These are phyloP conservation scores for Citrus medica DNA, from an alignment of 345 rosid genomes.

Conservation along the genomic window DNA sequence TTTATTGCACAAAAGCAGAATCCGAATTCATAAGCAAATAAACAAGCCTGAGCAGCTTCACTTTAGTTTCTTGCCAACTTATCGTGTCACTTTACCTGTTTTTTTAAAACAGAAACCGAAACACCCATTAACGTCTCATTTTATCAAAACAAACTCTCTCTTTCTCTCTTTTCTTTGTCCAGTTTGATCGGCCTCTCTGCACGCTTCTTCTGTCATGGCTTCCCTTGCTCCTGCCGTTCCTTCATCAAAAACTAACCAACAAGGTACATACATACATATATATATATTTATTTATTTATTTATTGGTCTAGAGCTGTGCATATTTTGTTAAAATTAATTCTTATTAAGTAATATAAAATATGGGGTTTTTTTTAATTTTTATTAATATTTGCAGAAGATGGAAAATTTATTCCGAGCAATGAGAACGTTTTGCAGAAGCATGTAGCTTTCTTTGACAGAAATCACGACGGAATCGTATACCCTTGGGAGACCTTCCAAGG, in stretches of 20 bases:
- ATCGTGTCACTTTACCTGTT: neutral
- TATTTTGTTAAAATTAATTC: neutral
- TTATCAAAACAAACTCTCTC: neutral
- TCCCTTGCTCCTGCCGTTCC: constrained; percentile 5
- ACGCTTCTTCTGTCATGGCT: constrained; percentile 14
- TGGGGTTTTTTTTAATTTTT: neutral
- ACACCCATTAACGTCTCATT: too few relatives aligned
- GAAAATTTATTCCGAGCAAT: constrained; percentile 19
- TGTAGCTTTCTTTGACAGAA: constrained; percentile 75
- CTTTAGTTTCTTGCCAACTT: neutral
- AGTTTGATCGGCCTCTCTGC: too few relatives aligned
- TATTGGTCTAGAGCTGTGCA: neutral
- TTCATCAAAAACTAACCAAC: neutral
- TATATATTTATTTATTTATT: too few relatives aligned
- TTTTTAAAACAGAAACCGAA: neutral
- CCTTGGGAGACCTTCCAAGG: constrained; percentile 84
- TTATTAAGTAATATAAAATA: too few relatives aligned
- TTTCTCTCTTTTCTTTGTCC: neutral
- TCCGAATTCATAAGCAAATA: neutral
- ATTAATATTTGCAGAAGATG: constrained; percentile 4
- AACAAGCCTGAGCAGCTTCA: neutral
- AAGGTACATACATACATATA: neutral
- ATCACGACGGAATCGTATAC: constrained; percentile 71
- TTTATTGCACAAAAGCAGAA: neutral
- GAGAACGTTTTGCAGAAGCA: constrained; percentile 61